Percentiles rank a stretch among this genome's conserved stretches.
These are phyloP conservation scores for Neophaeococcomyces aloes DNA, from an alignment of 2,329 filamentous ascomycete genomes.

Conservation along the genomic window DNA sequence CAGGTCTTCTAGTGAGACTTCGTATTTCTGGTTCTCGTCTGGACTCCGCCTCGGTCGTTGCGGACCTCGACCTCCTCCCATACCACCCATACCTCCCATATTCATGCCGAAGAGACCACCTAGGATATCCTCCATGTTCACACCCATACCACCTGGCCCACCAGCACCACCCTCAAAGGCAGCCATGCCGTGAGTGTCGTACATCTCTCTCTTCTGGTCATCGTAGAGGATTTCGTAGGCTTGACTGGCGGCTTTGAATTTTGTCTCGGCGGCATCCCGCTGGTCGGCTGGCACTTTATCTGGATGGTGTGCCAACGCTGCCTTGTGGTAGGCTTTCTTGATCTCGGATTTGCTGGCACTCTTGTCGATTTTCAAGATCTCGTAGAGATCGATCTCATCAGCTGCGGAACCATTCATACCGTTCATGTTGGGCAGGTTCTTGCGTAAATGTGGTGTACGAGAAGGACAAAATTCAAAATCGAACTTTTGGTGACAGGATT, in stretches of 20 bases:
- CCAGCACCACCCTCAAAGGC: conserved; percentile 74
- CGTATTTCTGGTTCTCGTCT: conserved; percentile 82
- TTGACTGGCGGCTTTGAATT: conserved; percentile 85
- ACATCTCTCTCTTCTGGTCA: conserved; percentile 82
- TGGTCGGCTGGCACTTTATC: conserved; percentile 88
- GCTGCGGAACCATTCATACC: conserved; percentile 5
- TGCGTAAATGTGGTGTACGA: no score
- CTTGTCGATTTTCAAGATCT: conserved; percentile 55
- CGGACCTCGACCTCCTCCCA: conserved; percentile 40
- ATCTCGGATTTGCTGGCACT: conserved; percentile 23
- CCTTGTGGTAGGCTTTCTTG: conserved; percentile 72
- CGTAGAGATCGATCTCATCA: conserved; percentile 20
- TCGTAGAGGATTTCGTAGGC: conserved; percentile 97
- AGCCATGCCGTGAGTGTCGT: conserved; percentile 91
- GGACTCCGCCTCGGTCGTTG: conserved; percentile 59
- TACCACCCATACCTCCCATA: conserved; percentile 48
- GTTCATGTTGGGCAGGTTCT: not conserved
- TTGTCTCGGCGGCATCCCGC: conserved; percentile 73
- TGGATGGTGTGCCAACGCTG: conserved; percentile 82
- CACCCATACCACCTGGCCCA: conserved; percentile 57
- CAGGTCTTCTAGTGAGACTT: conserved; percentile 82
- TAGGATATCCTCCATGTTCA: conserved; percentile 69
- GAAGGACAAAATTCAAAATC: no score
- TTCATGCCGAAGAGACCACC: conserved; percentile 57
- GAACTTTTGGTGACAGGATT: no score